These are phyloP conservation scores for Begonia loranthoides DNA, from an alignment of 306 rosid species.

Conservation along the genomic window DNA sequence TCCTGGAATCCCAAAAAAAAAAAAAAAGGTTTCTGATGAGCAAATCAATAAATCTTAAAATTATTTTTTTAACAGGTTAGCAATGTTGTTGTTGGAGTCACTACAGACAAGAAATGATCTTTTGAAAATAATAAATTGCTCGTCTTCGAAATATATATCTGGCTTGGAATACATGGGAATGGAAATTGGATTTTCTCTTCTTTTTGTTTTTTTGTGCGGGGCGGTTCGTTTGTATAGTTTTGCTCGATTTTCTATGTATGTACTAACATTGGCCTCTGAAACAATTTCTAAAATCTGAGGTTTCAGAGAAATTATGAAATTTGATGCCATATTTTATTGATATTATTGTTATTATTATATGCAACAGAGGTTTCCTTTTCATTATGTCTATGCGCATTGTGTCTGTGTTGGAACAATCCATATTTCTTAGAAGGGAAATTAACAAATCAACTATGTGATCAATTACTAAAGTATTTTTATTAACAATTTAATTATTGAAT, in stretches of 20 bases:
- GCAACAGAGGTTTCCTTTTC: no score
- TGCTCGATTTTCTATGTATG: neutral
- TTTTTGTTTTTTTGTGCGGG: neutral
- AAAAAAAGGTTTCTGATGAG: no score
- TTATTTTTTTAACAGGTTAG: conserved; percentile 53
- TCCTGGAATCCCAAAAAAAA: no score
- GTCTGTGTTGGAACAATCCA: no score
- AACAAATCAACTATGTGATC: no score
- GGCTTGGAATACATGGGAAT: neutral
- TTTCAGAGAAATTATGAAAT: neutral
- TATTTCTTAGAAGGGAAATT: no score
- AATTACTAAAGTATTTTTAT: no score
- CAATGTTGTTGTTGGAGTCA: conserved; percentile 93
- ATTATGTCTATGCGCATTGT: no score
- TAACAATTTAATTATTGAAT: no score
- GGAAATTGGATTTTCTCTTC: neutral
- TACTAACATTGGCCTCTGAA: neutral
- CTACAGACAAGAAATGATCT: conserved; percentile 63
- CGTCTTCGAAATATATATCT: no score
- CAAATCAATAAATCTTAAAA: no score
- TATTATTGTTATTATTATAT: no score
- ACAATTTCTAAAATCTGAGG: neutral
- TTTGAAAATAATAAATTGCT: neutral
- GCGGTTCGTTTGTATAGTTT: neutral
- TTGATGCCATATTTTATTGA: neutral